phyloP scores from a whole-genome alignment of 2,329 filamentous ascomycete species.

The Sporothrix protearum region DNA sequence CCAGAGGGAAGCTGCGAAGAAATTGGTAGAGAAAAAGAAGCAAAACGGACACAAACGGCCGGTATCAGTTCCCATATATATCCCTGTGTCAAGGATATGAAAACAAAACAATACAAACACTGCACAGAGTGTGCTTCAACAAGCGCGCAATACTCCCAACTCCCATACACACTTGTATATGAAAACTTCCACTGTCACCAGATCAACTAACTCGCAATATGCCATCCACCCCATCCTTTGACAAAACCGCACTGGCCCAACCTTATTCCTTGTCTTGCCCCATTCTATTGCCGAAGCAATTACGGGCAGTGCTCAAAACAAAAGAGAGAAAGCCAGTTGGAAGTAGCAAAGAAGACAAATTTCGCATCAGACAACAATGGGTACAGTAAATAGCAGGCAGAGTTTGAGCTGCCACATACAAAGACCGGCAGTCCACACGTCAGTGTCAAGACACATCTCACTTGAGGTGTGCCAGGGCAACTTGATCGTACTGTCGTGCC shows the following conservation, averaged over 20 bases:
- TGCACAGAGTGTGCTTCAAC: not conserved
- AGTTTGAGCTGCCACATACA: not conserved
- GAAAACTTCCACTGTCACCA: not conserved
- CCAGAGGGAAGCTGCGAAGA: not conserved
- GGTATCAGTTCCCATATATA: constrained; percentile 9
- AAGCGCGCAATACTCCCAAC: not conserved
- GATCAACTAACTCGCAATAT: not conserved
- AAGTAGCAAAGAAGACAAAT: not conserved
- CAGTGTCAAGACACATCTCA: not conserved
- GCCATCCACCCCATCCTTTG: not conserved
- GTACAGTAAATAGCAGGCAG: not conserved
- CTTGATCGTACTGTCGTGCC: not conserved
- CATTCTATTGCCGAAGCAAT: not conserved
- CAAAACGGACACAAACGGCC: not conserved
- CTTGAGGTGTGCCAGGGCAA: constrained; percentile 11
- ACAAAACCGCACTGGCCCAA: not conserved
- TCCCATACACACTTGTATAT: constrained; percentile 9
- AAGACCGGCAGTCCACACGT: not conserved
- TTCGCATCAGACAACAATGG: not conserved
- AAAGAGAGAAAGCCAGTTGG: constrained; percentile 2
- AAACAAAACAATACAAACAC: not conserved
- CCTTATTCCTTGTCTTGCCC: not conserved
- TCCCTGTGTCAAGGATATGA: not conserved
- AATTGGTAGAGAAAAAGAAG: not conserved
- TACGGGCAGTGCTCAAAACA: not conserved